Base-by-base conservation (phyloP, 2,329 filamentous ascomycete species). In the Colletotrichum echinochloae region DNA sequence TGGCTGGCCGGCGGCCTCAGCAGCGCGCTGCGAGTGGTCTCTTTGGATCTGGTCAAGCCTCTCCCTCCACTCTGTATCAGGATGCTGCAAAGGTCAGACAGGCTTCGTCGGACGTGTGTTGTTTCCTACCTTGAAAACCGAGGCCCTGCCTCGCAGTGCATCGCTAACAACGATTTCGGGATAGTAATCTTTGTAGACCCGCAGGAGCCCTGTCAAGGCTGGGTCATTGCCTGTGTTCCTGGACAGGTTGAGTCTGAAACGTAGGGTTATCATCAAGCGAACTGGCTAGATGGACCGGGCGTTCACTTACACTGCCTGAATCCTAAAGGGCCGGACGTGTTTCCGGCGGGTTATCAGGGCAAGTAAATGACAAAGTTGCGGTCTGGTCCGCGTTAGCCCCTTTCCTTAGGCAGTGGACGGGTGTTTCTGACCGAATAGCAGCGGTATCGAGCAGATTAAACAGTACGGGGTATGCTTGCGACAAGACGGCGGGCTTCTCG, bases 161-260 rank as follows among this genome's bases (percentile, higher is more conserved):
- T 92, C 91, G 28, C 91, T 92, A 18, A 95, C 87, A 70, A 97
- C 93, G 65, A 97, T 93, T 78, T 97, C 94, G 0, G 94, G 94
- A 76, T 95, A 97, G 79, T 95, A 97, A 78, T 95, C 94, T 78
- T 96, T 96, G 83, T 91, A 97, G n/a, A 95, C 89, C 65, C 92
- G 88, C 60, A 97, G 83, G 23, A 97, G 84, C 3, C 92, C 92
- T 46, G 92, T 86, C 44, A 97, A 83, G 61, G 90, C 87, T 59
- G 91, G 91, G 66, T 97, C 94, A 76, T 92, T 92, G 23, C 91
- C 91, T 5, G 85, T 87, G 75, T 89, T 87, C 52, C 89, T 81
- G 3, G 88, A 87, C 41, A 91, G 78, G 46, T 83, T 83, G 72
- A 91, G 82, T 60, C 89, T 91, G 60, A 14, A 5, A 30, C 12